Evolutionary conservation across 345 rosid genomes (phyloP), one percentile per base, ranked within the genome.

Genomic region (Geranium brycei): DNA sequence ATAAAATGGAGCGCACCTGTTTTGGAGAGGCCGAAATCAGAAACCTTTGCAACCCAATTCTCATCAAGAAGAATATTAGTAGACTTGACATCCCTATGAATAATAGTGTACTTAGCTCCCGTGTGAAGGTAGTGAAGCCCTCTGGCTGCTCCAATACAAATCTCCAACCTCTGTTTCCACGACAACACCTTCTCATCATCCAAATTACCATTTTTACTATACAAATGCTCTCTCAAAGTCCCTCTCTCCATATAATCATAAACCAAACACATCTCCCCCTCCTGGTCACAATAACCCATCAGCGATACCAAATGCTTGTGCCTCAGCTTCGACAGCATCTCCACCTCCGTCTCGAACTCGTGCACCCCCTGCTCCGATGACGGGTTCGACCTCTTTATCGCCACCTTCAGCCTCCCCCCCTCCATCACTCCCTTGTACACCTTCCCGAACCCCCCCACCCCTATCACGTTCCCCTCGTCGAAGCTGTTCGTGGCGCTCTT

Each of bases 61-160:
- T 86, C 91, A 31, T 93, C 95, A 19, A 90, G 19, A 6, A 87
- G 82, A 58, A 87, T 90, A 80, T 93, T 90, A n/a, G 97, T 87
- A 12, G 96, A 86, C 77, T 92, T 92, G 0, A 93, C 97, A 62
- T 90, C 99, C 57, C 99, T 71, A 75, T 92, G 99, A 66, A 90
- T 90, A 67, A 92, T 92, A 7, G 95, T 86, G 77, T 87, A 84
- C 67, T 82, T 81, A 0, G 99, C 95, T 18, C 96, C 97, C 0
- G 96, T 89, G 78, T 92, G 98, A 16, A 89, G 85, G 74, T 92
- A 89, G 68, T 92, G 96, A 56, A 87, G 73, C 57, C 99, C 97
- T 66, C 90, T 79, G 1, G 96, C 96, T 0, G 91, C 84, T 67
- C 96, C 95, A 59, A 87, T 84, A 6, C 84, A 87, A 1, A 87